Percentiles rank a stretch among this genome's conserved stretches.
These are phyloP conservation scores for Moesziomyces antarcticus DNA, from an alignment of 1,284 basidiomycete genomes.

Conservation along the genomic window DNA sequence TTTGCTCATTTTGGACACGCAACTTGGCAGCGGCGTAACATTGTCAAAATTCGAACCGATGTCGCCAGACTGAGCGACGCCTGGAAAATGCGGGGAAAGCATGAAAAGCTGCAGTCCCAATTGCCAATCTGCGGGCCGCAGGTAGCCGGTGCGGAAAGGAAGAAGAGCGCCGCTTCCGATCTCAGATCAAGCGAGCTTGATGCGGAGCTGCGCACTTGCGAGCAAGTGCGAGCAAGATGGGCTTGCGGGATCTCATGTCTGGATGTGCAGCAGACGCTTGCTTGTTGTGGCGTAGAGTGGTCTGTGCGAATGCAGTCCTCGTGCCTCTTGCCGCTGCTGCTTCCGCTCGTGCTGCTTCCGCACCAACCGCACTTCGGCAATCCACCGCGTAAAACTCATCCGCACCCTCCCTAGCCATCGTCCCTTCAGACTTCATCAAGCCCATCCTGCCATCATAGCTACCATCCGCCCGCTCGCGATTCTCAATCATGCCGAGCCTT, in stretches of 20 bases:
- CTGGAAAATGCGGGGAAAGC: background rate
- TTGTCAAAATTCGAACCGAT: background rate
- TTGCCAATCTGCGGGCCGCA: too few relatives aligned
- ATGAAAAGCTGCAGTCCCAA: background rate
- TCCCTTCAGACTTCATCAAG: background rate
- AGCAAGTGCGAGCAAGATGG: too few relatives aligned
- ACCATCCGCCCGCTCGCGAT: background rate
- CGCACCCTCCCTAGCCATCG: background rate
- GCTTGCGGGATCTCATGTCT: too few relatives aligned
- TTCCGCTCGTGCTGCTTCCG: background rate
- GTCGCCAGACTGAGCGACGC: too few relatives aligned
- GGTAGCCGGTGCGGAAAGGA: slow-evolving; percentile 1
- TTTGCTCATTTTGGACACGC: background rate
- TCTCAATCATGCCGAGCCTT: slow-evolving; percentile 26
- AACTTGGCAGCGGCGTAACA: background rate
- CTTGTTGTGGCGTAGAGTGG: background rate
- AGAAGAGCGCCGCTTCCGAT: background rate
- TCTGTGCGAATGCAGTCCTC: background rate
- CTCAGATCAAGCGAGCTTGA: too few relatives aligned
- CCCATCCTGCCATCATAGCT: background rate
- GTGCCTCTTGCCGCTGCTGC: too few relatives aligned
- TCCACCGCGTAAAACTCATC: background rate
- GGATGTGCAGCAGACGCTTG: too few relatives aligned
- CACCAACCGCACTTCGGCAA: background rate
- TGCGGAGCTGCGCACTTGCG: too few relatives aligned